Conservation (phyloP, 306 rosid species). For the Prunus armeniaca region DNA sequence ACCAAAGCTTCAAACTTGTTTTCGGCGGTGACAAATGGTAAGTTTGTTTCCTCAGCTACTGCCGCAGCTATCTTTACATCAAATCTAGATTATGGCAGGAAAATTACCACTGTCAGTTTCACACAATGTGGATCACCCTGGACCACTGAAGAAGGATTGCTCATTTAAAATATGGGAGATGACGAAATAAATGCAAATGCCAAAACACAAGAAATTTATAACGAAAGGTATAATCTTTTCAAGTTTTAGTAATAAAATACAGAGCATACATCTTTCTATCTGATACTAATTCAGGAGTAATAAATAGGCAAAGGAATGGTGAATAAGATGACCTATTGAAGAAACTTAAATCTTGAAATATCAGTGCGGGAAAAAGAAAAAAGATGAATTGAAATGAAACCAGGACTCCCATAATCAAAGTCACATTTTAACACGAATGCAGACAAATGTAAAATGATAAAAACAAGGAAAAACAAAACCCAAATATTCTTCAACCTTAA, state of each 20-base stretch:
- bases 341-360: neutral
- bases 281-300: neutral
- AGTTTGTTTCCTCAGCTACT: constrained; percentile 85
- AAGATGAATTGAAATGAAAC: neutral
- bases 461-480: neutral
- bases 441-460: neutral
- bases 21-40: constrained; percentile 91
- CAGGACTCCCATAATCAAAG: neutral
- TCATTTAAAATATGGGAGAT: neutral
- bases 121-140: neutral
- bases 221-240: neutral
- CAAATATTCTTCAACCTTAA: constrained; percentile 11
- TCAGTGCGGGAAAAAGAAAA: neutral
- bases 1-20: constrained; percentile 99
- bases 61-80: constrained; percentile 95
- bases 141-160: neutral
- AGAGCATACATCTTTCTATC: neutral
- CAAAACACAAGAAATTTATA: neutral
- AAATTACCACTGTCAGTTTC: constrained; percentile 8
- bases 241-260: neutral
- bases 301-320: neutral
- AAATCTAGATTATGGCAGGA: constrained; percentile 50
- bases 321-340: neutral
- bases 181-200: neutral
- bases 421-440: neutral